phyloP scores from a whole-genome alignment of 331 rosid genomes.

The Spiraea crenata region DNA sequence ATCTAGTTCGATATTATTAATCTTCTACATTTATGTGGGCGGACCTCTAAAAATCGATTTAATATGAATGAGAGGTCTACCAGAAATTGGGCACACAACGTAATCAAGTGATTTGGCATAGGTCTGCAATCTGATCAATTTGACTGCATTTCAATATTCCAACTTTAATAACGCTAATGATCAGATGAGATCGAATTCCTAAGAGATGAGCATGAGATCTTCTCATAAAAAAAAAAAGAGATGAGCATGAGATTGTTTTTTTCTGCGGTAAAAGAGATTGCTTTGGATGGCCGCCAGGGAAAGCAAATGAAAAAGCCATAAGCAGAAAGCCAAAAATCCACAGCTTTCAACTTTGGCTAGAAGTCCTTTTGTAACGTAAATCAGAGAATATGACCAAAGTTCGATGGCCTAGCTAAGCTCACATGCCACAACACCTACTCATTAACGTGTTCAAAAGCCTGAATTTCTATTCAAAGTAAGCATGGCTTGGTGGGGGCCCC shows the following conservation, averaged over 20 bases:
- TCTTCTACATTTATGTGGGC: no score
- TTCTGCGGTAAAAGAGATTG: background rate
- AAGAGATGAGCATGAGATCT: no score
- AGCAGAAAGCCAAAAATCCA: background rate
- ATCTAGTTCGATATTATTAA: no score
- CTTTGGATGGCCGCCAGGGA: slow-evolving; percentile 6
- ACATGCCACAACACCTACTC: background rate
- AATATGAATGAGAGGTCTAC: no score
- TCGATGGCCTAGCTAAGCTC: background rate
- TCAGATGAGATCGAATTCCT: no score
- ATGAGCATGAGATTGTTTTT: background rate
- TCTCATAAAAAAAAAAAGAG: no score
- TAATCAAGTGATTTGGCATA: no score
- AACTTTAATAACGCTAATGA: no score
- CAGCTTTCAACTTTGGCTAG: background rate
- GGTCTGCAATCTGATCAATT: no score
- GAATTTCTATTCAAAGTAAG: background rate
- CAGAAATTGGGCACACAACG: no score
- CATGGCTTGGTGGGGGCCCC: slow-evolving; percentile 5
- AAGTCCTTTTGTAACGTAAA: slow-evolving; percentile 9
- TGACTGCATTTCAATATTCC: no score
- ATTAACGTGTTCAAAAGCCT: background rate
- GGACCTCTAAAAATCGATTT: no score
- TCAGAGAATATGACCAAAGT: background rate
- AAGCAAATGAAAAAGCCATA: background rate